These are phyloP conservation scores for Micromonas pusilla DNA, from an alignment of 139 green algal species.

Conservation along the genomic window DNA sequence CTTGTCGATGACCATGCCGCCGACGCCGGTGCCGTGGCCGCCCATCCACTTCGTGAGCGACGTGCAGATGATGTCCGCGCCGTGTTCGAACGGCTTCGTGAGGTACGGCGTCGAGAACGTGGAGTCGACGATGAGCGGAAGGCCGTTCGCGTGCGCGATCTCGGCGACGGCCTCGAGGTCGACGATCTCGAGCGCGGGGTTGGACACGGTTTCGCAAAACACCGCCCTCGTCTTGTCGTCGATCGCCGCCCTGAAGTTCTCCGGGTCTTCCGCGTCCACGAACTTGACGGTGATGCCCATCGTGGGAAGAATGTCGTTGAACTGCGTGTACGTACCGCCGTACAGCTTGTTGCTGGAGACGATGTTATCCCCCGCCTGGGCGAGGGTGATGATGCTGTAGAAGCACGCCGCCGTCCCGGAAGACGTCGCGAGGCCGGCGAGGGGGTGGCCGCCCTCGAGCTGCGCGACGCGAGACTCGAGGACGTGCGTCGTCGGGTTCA, in stretches of 20 bases:
- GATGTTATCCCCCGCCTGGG: constrained; percentile 23
- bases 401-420: constrained; percentile 12
- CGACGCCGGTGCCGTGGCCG: constrained; percentile 14
- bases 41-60: constrained; percentile 22
- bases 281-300: constrained; percentile 9
- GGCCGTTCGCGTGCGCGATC: not conserved
- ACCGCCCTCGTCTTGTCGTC: constrained; percentile 16
- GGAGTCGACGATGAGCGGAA: constrained; percentile 17
- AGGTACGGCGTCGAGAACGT: constrained; percentile 20
- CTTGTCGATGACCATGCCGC: constrained; percentile 17
- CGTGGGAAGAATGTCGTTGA: constrained; percentile 24
- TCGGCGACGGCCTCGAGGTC: constrained; percentile 8
- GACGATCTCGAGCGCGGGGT: constrained; percentile 13
- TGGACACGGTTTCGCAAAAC: constrained; percentile 20
- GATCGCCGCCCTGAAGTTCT: not conserved
- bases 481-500: constrained; percentile 24
- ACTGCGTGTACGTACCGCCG: constrained; percentile 27
- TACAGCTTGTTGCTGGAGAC: constrained; percentile 13
- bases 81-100: constrained; percentile 7
- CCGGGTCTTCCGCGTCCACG: constrained; percentile 3
- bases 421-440: not conserved
- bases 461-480: constrained; percentile 14
- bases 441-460: constrained; percentile 24
- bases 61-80: constrained; percentile 16
- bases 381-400: constrained; percentile 13